phyloP scores from a whole-genome alignment of 805 yeast species.

The Barnettozyma pratensis region DNA sequence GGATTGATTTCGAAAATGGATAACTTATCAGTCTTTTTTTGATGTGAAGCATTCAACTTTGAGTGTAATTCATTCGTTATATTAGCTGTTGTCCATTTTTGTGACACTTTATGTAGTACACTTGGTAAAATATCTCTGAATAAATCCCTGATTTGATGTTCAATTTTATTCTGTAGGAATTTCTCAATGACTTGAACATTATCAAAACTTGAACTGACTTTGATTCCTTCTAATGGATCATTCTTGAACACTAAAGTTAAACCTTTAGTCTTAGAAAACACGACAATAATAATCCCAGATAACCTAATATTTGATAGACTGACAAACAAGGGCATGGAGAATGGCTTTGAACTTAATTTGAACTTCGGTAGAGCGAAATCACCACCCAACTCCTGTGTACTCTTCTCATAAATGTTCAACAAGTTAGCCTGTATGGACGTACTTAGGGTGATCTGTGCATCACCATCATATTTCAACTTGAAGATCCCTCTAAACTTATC shows the following conservation, averaged over 20 bases:
- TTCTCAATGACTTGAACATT: conserved; percentile 78
- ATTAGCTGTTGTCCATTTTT: conserved; percentile 50
- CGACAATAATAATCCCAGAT: conserved; percentile 80
- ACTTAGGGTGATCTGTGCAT: conserved; percentile 66
- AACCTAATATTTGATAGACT: conserved; percentile 66
- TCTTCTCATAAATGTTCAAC: conserved; percentile 52
- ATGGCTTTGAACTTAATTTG: conserved; percentile 57
- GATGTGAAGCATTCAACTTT: conserved; percentile 11
- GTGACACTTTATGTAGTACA: conserved; percentile 68
- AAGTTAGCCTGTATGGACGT: conserved; percentile 86
- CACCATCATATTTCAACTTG: conserved; percentile 71
- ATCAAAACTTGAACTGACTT: conserved; percentile 83
- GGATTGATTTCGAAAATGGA: conserved; percentile 49
- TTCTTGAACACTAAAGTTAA: conserved; percentile 82
- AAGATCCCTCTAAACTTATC: conserved; percentile 80
- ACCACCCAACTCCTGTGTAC: conserved; percentile 27
- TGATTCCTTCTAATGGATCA: conserved; percentile 81
- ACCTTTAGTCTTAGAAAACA: conserved; percentile 76
- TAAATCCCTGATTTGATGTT: conserved; percentile 69
- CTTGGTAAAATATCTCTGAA: conserved; percentile 84
- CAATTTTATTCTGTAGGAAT: conserved; percentile 78
- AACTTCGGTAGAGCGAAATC: conserved; percentile 64
- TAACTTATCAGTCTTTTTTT: conserved; percentile 28
- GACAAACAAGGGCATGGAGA: conserved; percentile 74
- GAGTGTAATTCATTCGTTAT: conserved; percentile 25